Evolutionary conservation across 2,329 filamentous ascomycete species (phyloP), one percentile per base, ranked within the genome.

Genomic region (Chaetomiaceae sp.): DNA sequence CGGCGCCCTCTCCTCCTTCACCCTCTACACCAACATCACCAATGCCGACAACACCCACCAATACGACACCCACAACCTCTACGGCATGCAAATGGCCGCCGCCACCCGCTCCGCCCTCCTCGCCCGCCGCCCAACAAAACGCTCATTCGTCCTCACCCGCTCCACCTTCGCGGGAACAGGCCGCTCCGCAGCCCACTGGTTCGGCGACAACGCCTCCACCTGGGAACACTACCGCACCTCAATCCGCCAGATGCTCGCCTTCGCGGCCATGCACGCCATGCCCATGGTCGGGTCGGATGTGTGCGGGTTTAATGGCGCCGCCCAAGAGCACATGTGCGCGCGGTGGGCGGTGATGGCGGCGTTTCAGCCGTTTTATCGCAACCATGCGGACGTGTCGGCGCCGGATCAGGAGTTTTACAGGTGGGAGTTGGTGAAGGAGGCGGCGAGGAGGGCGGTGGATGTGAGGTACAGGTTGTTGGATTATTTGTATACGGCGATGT

Each of bases 31-130:
- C 1, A 80, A 89, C 64, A 71, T 89, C 15, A 75, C 84, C 12
- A 86, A 89, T 67, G 75, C 80, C 27, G 83, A 87, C 56, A 85
- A 85, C 1, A 72, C 83, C 25, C 71, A 74, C 17, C 82, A 88
- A 66, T 89, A 88, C 65, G 88, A 91, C 62, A 88, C 84, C 0
- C 88, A 91, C 68, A 91, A 91, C 62, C 69, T 91, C 1, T 89
- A 88, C 67, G 88, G 88, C 1, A 79, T 80, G 8, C 83, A 88
- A 81, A 91, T 91, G 87, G 85, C 84, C 1, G 68, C 74, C n/a
- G 72, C 80, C 2, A 87, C 85, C 0, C 78, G 81, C 51, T 67
- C 75, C 14, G 83, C 88, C 1, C 88, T 91, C 82, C 67, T 82
- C 4, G 68, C 73, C 11, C 81, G 87, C 6, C 78, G 84, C 0